Evolutionary conservation across 805 yeast species (phyloP).

Genomic region (Schwanniomyces pseudopolymorphus): DNA sequence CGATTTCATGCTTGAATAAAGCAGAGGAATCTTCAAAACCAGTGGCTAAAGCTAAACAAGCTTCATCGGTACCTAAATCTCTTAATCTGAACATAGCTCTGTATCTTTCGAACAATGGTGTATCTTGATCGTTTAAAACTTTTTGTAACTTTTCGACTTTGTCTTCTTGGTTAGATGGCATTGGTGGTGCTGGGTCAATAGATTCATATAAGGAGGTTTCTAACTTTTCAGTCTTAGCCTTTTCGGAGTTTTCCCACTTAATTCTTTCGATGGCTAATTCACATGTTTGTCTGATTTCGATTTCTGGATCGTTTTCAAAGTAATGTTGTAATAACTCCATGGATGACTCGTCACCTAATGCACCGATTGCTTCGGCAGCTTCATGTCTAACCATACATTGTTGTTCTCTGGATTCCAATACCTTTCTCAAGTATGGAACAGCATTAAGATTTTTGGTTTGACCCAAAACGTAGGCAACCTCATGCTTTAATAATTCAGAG

Average conservation of each 20-base stretch:
- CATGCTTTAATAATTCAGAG: constrained; percentile 92
- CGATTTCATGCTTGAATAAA: constrained; percentile 94
- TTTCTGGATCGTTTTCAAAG: constrained; percentile 67
- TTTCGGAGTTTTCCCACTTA: constrained; percentile 81
- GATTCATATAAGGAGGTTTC: constrained; percentile 79
- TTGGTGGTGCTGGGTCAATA: constrained; percentile 98
- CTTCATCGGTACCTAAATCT: constrained; percentile 91
- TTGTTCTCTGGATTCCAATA: constrained; percentile 64
- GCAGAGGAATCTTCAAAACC: constrained; percentile 93
- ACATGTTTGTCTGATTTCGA: constrained; percentile 95
- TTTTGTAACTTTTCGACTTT: constrained; percentile 64
- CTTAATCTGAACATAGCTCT: constrained; percentile 98
- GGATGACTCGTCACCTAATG: constrained; percentile 80
- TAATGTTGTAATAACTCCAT: constrained; percentile 64
- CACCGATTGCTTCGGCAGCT: constrained; percentile 99
- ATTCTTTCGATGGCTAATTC: constrained; percentile 95
- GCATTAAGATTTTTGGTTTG: constrained; percentile 86
- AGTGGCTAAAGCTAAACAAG: constrained; percentile 85
- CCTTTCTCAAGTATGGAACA: constrained; percentile 71
- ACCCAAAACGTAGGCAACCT: constrained; percentile 95
- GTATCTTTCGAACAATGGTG: constrained; percentile 88
- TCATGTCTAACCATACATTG: constrained; percentile 98
- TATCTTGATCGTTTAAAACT: constrained; percentile 71
- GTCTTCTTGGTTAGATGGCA: constrained; percentile 57
- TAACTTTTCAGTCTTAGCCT: constrained; percentile 63